Conservation (phyloP, 2,329 filamentous ascomycete genomes). For the Epichloe hybrida region DNA sequence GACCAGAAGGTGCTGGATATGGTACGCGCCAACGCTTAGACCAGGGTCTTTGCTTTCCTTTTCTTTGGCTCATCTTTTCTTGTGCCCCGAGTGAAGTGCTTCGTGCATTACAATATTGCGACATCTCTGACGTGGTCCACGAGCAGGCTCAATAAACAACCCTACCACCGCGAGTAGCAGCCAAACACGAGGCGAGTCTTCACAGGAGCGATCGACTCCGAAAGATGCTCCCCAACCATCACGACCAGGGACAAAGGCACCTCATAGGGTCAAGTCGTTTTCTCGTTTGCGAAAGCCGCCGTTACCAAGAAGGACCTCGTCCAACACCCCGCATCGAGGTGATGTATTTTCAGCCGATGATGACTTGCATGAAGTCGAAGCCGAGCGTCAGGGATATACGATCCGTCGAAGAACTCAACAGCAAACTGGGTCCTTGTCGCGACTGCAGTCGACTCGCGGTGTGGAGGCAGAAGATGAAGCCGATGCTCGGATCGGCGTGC, state of each 20-base stretch:
- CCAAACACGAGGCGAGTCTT: constrained; percentile 22
- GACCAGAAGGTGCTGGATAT: constrained; percentile 37
- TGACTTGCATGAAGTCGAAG: constrained; percentile 65
- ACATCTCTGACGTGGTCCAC: background rate
- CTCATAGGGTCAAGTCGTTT: constrained; percentile 33
- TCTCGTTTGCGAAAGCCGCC: constrained; percentile 55
- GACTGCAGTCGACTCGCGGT: constrained; percentile 25
- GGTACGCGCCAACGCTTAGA: constrained; percentile 26
- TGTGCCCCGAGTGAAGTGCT: background rate
- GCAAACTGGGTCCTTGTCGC: constrained; percentile 20
- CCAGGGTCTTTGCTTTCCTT: background rate
- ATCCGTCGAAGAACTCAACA: constrained; percentile 22
- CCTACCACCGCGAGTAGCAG: constrained; percentile 13
- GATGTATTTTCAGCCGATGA: constrained; percentile 88
- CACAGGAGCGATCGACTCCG: constrained; percentile 21
- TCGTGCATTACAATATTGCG: background rate
- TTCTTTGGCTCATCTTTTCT: background rate
- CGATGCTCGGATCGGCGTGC: constrained; percentile 6
- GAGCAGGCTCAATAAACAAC: constrained; percentile 9
- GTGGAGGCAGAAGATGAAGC: constrained; percentile 12
- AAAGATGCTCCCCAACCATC: constrained; percentile 17
- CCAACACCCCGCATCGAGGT: constrained; percentile 65
- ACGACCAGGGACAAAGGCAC: constrained; percentile 29
- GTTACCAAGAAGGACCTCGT: constrained; percentile 61
- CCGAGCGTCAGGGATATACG: constrained; percentile 32